These are phyloP conservation scores for Suhomyces xylopsoci DNA, from an alignment of 805 yeast species.

Conservation along the genomic window DNA sequence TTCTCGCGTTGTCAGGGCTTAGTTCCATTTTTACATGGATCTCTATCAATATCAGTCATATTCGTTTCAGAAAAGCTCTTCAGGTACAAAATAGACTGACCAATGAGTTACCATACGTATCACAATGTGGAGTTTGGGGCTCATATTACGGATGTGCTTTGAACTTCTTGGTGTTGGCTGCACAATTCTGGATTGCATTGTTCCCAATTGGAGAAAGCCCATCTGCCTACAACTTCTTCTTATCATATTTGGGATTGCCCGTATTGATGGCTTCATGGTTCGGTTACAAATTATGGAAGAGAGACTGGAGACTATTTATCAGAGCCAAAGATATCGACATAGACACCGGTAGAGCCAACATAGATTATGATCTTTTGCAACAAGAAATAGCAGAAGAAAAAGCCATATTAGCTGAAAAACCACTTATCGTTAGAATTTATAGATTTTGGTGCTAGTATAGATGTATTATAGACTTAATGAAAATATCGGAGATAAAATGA, in stretches of 20 bases:
- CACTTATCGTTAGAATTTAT: slow-evolving; percentile 25
- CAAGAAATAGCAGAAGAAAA: slow-evolving; percentile 36
- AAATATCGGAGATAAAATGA: background rate
- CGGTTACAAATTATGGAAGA: slow-evolving; percentile 26
- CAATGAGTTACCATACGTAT: slow-evolving; percentile 50
- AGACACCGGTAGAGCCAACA: slow-evolving; percentile 34
- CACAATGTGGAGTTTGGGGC: slow-evolving; percentile 53
- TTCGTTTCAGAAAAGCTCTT: slow-evolving; percentile 59
- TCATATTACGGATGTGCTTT: slow-evolving; percentile 50
- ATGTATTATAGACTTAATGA: background rate
- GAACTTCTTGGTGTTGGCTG: slow-evolving; percentile 49
- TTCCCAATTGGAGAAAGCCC: slow-evolving; percentile 50
- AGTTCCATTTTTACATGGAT: slow-evolving; percentile 65
- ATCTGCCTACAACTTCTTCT: slow-evolving; percentile 30
- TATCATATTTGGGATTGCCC: slow-evolving; percentile 33
- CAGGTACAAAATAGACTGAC: slow-evolving; percentile 46
- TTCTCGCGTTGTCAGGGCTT: slow-evolving; percentile 61
- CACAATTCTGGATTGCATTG: slow-evolving; percentile 66
- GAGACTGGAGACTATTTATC: slow-evolving; percentile 25
- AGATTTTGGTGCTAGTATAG: slow-evolving; percentile 26
- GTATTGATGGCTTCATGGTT: slow-evolving; percentile 28
- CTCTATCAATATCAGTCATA: slow-evolving; percentile 55
- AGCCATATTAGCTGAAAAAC: slow-evolving; percentile 22
- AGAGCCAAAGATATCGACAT: slow-evolving; percentile 30
- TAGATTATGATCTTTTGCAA: slow-evolving; percentile 31